Evolutionary conservation across 805 yeast species (phyloP), one percentile per base, ranked within the genome.

Genomic region (Pichia scutulata): DNA sequence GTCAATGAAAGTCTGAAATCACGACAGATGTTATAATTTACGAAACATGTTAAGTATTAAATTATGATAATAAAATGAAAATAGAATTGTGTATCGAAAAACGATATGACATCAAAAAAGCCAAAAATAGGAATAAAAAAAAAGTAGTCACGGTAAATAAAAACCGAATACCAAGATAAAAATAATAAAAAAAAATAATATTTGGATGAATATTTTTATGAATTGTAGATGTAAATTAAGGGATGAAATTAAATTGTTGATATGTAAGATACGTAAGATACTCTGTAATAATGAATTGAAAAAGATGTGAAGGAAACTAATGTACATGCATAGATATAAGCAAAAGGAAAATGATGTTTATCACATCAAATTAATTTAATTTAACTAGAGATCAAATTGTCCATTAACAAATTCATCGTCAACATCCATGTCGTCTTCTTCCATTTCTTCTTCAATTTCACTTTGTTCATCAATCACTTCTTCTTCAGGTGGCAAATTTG

Each of bases 341-440:
- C n/a, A 24, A 23, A 16, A 24, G 24, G 7, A 22, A 5, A 18
- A 22, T 13, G 13, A 14, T 4, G 7, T 6, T 23, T 16, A 40
- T 22, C 14, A 36, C 6, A 16, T n/a, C 6, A 9, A 22, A 13
- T 21, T 18, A 18, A 36, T 22, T 48, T 51, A 88, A 58, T n/a
- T n/a, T n/a, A n/a, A n/a, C n/a, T n/a, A n/a, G n/a, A 89, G 75
- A 66, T 89, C 97, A 63, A 89, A 89, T 57, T 88, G 85, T 23
- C 96, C 96, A 64, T 86, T 88, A 47, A 88, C 93, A 70, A 86
- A 87, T 60, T 85, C 90, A 61, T 85, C 90, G 57, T 82, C 90
- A 37, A 59, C 64, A 21, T 60, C 76, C 55, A 70, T 76, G 53
- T 81, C 85, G 43, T 73, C 70, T 30, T 75, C 78, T 70, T 73